phyloP scores from a whole-genome alignment of 2,329 filamentous ascomycete species.

The Fusarium sp. region DNA sequence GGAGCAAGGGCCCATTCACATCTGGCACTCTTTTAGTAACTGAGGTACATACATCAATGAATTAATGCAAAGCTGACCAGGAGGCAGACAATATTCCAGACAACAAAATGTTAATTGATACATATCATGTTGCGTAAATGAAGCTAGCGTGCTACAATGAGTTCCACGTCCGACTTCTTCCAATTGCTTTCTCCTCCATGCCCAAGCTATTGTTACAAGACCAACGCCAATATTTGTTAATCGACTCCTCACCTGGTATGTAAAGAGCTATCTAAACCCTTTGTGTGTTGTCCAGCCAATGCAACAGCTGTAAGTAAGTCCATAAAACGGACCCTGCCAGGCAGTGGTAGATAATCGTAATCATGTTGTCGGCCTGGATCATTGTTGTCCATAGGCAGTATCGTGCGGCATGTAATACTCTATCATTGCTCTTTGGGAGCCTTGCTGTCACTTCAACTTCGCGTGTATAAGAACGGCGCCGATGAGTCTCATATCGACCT shows the following conservation, averaged over 20 bases:
- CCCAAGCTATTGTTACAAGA: slow-evolving; percentile 39
- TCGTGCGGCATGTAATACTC: slow-evolving; percentile 25
- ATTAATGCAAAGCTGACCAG: background rate
- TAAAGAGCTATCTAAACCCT: slow-evolving; percentile 63
- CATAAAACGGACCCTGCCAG: slow-evolving; percentile 31
- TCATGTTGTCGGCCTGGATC: slow-evolving; percentile 11
- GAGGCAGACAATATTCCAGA: background rate
- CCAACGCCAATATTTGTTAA: slow-evolving; percentile 25
- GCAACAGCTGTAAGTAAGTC: slow-evolving; percentile 34
- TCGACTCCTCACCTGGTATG: slow-evolving; percentile 43
- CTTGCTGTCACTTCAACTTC: slow-evolving; percentile 20
- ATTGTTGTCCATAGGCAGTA: slow-evolving; percentile 11
- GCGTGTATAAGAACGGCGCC: slow-evolving; percentile 24
- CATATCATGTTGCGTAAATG: slow-evolving; percentile 19
- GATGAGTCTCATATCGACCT: slow-evolving; percentile 50
- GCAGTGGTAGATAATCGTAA: slow-evolving; percentile 10
- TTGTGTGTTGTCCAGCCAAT: slow-evolving; percentile 51
- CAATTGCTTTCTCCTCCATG: slow-evolving; percentile 34
- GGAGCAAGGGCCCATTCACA: slow-evolving; percentile 12
- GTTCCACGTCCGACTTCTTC: slow-evolving; percentile 17
- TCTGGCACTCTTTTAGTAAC: background rate
- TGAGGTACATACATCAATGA: background rate
- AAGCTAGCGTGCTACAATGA: slow-evolving; percentile 18
- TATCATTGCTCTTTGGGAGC: slow-evolving; percentile 24
- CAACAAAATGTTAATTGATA: slow-evolving; percentile 23